Evolutionary conservation across 495 filamentous ascomycete genomes (phyloP), one percentile per base, ranked within the genome.

Genomic region (Pyrenopolyporus hunteri): DNA sequence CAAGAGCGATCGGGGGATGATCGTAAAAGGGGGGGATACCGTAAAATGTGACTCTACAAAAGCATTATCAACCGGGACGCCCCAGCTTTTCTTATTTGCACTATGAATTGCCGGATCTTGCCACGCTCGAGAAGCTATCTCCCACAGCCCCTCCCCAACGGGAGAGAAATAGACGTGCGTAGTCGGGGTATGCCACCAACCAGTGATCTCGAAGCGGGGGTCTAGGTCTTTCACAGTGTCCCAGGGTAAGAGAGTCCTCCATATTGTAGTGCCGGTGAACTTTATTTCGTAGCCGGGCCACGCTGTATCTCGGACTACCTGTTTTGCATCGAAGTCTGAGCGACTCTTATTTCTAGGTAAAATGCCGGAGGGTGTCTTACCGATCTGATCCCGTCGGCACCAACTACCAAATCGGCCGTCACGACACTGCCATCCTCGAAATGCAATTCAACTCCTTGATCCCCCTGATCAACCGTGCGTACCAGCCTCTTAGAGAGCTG

Each of bases 371-470:
- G 8, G 37, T 35, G 37, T 26, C 64, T 28, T 46, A 83, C 79
- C 2, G 80, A 83, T 57, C 78, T 72, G 46, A 83, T 80, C 9
- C 80, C 80, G 65, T 83, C 81, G 14, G 75, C 81, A 4, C 78
- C 80, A n/a, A 82, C 70, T 5, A 82, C 75, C 5, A 83, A 58
- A 70, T 83, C 80, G 4, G 76, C 78, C 14, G 57, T 54, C 2
- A 57, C 68, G 9, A 68, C 63, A 10, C 63, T 66, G 5, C 70
- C 68, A 57, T 83, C 79, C 23, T 76, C 63, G 39, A 77, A 76
- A n/a, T 54, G 28, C 7, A 80, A 55, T 2, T 59, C 55, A 11
- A 76, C 70, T 1, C 76, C 74, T 2, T 57, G 55, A 20, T 39
- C 45, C 1, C 60, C 56, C 6, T 71, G 17, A 61, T 77, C 53